Conservation (phyloP, 192 early-diverging fungal species). For the Allomyces macrogynus region DNA sequence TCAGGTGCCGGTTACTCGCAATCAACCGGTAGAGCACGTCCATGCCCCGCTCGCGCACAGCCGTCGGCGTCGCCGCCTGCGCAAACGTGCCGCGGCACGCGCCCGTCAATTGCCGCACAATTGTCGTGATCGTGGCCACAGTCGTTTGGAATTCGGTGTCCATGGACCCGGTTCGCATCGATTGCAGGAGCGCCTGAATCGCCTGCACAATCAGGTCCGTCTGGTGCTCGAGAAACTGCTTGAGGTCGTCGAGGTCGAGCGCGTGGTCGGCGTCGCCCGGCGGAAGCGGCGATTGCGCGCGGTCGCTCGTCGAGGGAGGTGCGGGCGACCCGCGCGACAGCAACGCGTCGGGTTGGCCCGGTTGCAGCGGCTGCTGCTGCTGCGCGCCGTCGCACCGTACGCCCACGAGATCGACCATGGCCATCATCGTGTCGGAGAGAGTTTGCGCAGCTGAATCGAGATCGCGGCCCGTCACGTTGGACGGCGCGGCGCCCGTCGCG, state of each 20-base stretch:
- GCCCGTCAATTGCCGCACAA: conserved; percentile 34
- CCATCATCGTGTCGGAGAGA: conserved; percentile 33
- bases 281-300: too few relatives aligned
- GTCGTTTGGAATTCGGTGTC: conserved; percentile 31
- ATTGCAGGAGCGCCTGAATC: conserved; percentile 47
- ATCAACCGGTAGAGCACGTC: conserved; percentile 35
- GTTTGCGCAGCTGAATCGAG: conserved; percentile 63
- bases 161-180: conserved; percentile 28
- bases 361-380: conserved; percentile 1
- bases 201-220: conserved; percentile 57
- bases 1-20: conserved; percentile 25
- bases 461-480: conserved; percentile 34
- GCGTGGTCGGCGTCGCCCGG: neutral
- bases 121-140: conserved; percentile 30
- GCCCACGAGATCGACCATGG: conserved; percentile 56
- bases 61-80: conserved; percentile 10
- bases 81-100: conserved; percentile 27
- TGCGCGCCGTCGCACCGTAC: conserved; percentile 10
- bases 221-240: conserved; percentile 44
- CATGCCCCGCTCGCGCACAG: conserved; percentile 23
- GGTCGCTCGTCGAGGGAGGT: too few relatives aligned
- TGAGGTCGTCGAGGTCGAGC: conserved; percentile 4
- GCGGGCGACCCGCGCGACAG: too few relatives aligned
- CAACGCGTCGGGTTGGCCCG: too few relatives aligned
- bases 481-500: conserved; percentile 37